Base-by-base conservation (phyloP, 805 yeast species). In the Candida takata region DNA sequence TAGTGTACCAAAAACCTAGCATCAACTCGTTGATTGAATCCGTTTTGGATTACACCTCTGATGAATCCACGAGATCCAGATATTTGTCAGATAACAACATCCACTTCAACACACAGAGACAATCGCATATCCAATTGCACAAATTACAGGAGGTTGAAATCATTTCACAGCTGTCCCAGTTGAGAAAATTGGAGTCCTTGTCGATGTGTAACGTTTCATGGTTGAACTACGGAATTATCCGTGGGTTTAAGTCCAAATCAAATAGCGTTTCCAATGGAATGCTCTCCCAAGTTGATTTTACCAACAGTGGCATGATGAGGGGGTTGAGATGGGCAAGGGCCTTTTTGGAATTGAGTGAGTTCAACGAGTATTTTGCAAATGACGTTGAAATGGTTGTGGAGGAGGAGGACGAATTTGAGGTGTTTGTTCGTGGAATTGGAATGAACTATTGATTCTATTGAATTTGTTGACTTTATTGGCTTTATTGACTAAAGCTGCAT, bases 301-400 rank as follows among this genome's bases (percentile, higher is more conserved):
- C 62, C 3, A 62, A 69, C 37, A 64, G 74, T 1, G 79, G 79
- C 0, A 70, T 72, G 76, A 55, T 57, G 24, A 62, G 64, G 39
- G 56, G 59, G 23, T 54, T 67, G n/a, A 62, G 53, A 14, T 73
- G 79, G 79, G 76, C 62, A 1, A 43, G 36, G 34, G 24, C 28
- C 18, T 51, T 43, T 25, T 39, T 42, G 7, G 21, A 17, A 12
- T 5, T 29, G 6, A 37, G 31, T 2, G 42, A 43, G 13, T 41
- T 52, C 21, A 36, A 37, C 9, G 38, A 40, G 13, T 47, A 48
- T 35, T 48, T 52, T 18, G 21, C 17, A 4, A 29, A 33, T 15
- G 49, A 51, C 10, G 20, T 19, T 14, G 54, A 49, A 21, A 42
- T 43, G 3, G 28, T 34, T 13, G 18, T 33, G 8, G 29, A 24